Conservation (phyloP, 2,329 filamentous ascomycete species). For the Pestalotiopsis sp. region DNA sequence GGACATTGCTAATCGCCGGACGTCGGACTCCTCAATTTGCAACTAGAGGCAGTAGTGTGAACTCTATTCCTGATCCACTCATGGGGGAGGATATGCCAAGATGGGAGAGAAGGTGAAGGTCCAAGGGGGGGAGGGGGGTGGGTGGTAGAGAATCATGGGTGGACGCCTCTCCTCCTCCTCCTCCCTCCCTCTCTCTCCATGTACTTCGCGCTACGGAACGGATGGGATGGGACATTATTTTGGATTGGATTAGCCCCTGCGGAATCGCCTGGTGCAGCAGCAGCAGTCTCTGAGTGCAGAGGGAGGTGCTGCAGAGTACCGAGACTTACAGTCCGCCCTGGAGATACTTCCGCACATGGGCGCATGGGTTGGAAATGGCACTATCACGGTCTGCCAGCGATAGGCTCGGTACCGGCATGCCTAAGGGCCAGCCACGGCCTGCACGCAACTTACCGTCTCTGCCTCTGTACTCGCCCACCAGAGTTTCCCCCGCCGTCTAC, state of each 20-base stretch:
- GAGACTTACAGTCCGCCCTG: not conserved
- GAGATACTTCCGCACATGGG: conserved; percentile 9
- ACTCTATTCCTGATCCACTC: conserved; percentile 14
- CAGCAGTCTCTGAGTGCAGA: not conserved
- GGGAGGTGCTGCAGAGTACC: not conserved
- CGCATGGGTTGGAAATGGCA: conserved; percentile 2
- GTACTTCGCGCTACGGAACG: not conserved
- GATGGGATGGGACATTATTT: not conserved
- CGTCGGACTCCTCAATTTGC: conserved; percentile 9
- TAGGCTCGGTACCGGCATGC: conserved; percentile 7
- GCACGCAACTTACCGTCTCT: not conserved
- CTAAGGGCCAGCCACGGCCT: not conserved
- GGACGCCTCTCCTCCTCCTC: not conserved
- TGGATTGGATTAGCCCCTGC: not conserved
- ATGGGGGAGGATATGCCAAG: not conserved
- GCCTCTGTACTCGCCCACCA: not conserved
- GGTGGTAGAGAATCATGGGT: not conserved
- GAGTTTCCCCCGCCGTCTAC: not conserved
- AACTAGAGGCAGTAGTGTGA: conserved; percentile 12
- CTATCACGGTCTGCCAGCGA: not conserved
- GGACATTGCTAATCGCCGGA: conserved; percentile 10
- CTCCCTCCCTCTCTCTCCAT: not conserved
- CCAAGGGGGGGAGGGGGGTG: not conserved
- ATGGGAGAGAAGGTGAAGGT: too few species aligned
- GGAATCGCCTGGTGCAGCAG: not conserved